Evolutionary conservation across 352 stramenopile species (phyloP).

Genomic region (Phytophthora hybrid): DNA sequence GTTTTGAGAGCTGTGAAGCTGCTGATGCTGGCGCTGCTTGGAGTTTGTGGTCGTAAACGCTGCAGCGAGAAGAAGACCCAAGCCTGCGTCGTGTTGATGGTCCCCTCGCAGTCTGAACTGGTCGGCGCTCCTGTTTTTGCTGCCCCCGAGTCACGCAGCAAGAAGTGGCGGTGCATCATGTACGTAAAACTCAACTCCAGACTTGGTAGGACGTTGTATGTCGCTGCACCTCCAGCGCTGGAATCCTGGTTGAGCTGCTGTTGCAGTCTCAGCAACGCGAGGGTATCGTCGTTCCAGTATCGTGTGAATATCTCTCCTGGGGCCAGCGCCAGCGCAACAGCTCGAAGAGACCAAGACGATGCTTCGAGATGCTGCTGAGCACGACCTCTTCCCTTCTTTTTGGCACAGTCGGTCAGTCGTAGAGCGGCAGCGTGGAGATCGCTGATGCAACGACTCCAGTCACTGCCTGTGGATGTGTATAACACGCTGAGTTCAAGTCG

Average conservation of each 20-base stretch:
- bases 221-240: conserved; percentile 14
- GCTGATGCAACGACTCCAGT: conserved; percentile 72
- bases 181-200: conserved; percentile 41
- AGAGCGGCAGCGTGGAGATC: conserved; percentile 65
- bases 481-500: conserved; percentile 24
- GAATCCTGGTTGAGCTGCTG: conserved; percentile 77
- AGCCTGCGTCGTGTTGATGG: conserved; percentile 83
- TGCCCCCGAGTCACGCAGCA: conserved; percentile 41
- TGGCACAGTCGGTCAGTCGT: conserved; percentile 45
- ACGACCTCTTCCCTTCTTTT: conserved; percentile 43
- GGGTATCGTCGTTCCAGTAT: conserved; percentile 78
- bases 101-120: conserved; percentile 78
- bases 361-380: conserved; percentile 54
- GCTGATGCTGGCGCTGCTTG: conserved; percentile 6
- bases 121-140: conserved; percentile 33
- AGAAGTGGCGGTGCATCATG: conserved; percentile 59
- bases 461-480: conserved; percentile 40
- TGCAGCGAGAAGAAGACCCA: conserved; percentile 79
- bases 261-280: conserved; percentile 63
- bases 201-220: conserved; percentile 39
- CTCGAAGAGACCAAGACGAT: conserved; percentile 59
- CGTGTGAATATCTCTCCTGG: conserved; percentile 72
- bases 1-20: conserved; percentile 44
- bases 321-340: conserved; percentile 54
- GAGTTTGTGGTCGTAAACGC: conserved; percentile 44